Conservation (phyloP, 108 stramenopile species). For the Fistulifera pelliculosa region DNA sequence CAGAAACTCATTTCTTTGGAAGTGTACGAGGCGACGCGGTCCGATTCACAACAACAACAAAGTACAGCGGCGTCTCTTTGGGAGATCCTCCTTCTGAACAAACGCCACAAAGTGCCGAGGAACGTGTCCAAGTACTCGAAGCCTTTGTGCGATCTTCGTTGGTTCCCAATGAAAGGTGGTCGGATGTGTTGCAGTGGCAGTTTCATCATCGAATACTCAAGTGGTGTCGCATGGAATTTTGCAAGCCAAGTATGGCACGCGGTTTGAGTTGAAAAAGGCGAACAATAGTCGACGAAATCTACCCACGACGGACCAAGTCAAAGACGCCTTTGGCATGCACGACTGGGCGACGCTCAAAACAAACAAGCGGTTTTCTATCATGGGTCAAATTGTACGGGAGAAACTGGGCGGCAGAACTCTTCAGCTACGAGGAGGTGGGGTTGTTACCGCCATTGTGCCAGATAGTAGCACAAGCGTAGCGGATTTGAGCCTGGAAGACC, state of each 20-base stretch:
- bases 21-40: constrained; percentile 1
- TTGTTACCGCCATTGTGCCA: constrained; percentile 10
- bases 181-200: constrained; percentile 34
- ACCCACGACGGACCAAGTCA: constrained; percentile 35
- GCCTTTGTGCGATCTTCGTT: constrained; percentile 52
- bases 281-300: constrained; percentile 10
- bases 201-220: constrained; percentile 48
- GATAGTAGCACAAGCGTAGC: constrained; percentile 11
- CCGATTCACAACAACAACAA: neutral
- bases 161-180: constrained; percentile 36
- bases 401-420: neutral
- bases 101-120: constrained; percentile 3
- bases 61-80: neutral
- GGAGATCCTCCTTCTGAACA: neutral
- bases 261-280: constrained; percentile 1
- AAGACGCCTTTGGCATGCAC: constrained; percentile 55
- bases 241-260: constrained; percentile 38
- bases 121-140: constrained; percentile 37
- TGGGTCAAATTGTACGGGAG: constrained; percentile 1
- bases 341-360: constrained; percentile 25
- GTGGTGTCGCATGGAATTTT: constrained; percentile 67
- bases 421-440: neutral
- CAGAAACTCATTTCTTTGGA: constrained; percentile 17
- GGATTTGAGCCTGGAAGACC: constrained; percentile 27
- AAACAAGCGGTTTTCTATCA: neutral